These are phyloP conservation scores for Pseudogymnoascus sp. DNA, from an alignment of 2,329 filamentous ascomycete genomes.

Conservation along the genomic window DNA sequence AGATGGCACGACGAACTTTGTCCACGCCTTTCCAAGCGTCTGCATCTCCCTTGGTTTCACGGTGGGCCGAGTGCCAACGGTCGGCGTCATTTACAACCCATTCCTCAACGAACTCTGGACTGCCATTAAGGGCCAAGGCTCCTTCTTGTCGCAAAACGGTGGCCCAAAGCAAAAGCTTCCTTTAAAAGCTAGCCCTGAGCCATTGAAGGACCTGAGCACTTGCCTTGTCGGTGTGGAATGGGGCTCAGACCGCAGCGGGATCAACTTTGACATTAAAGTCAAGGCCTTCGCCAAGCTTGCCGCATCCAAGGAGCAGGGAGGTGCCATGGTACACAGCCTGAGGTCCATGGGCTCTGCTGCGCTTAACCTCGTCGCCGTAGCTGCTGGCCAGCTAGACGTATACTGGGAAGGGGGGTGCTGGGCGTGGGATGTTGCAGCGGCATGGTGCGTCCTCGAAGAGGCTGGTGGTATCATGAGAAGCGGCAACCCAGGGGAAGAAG, in stretches of 20 bases:
- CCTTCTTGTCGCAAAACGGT: slow-evolving; percentile 42
- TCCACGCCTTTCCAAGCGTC: slow-evolving; percentile 67
- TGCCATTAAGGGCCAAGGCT: slow-evolving; percentile 60
- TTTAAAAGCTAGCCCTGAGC: slow-evolving; percentile 41
- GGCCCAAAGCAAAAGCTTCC: slow-evolving; percentile 38
- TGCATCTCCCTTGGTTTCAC: slow-evolving; percentile 71
- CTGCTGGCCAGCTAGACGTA: slow-evolving; percentile 61
- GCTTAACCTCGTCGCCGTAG: slow-evolving; percentile 66
- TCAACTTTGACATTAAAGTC: slow-evolving; percentile 64
- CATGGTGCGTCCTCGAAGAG: slow-evolving; percentile 69
- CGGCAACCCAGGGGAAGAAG: slow-evolving; percentile 62
- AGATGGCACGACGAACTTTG: slow-evolving; percentile 76
- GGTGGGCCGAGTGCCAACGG: slow-evolving; percentile 50
- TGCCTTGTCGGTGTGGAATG: slow-evolving; percentile 67
- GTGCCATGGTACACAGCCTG: slow-evolving; percentile 69
- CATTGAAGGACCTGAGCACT: slow-evolving; percentile 52
- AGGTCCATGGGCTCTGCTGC: slow-evolving; percentile 67
- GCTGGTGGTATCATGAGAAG: slow-evolving; percentile 66
- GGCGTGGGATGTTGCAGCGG: slow-evolving; percentile 80
- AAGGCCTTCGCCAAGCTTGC: slow-evolving; percentile 57
- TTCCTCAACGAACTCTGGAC: slow-evolving; percentile 64
- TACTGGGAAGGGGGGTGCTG: slow-evolving; percentile 84
- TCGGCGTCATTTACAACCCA: slow-evolving; percentile 77
- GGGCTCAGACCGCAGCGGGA: slow-evolving; percentile 61
- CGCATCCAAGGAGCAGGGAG: slow-evolving; percentile 50